Percentiles rank a stretch among this genome's conserved stretches.
phyloP scores from a whole-genome alignment of 768 basidiomycete genomes.

The Amanita pallidorosea region DNA sequence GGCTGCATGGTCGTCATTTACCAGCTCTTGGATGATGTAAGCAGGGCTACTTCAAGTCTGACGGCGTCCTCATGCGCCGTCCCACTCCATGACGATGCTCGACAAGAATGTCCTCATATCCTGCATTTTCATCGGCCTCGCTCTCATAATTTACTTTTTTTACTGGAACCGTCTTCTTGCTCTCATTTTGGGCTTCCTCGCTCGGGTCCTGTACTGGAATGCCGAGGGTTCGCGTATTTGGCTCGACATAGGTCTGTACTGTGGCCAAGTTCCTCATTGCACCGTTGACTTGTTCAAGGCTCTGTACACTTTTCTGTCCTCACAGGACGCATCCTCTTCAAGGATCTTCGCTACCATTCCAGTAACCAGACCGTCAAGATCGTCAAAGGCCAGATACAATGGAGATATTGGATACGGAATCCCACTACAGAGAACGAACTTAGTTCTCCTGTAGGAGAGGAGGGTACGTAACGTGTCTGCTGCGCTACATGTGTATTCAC shows the following conservation, averaged over 20 bases:
- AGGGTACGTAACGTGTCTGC: slow-evolving; percentile 28
- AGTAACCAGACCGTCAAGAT: slow-evolving; percentile 84
- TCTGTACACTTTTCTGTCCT: slow-evolving; percentile 88
- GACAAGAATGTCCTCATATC: slow-evolving; percentile 49
- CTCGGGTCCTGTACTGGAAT: slow-evolving; percentile 75
- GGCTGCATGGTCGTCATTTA: slow-evolving; percentile 6
- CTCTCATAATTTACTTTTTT: slow-evolving; percentile 69
- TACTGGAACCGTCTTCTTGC: slow-evolving; percentile 86
- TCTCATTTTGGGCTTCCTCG: slow-evolving; percentile 45
- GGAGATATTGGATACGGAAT: slow-evolving; percentile 88
- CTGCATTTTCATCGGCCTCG: slow-evolving; percentile 45
- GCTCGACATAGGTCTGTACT: slow-evolving; percentile 60
- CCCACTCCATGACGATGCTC: slow-evolving; percentile 30
- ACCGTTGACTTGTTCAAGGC: slow-evolving; percentile 31
- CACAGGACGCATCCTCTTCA: slow-evolving; percentile 79
- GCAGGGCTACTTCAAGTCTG: neutral
- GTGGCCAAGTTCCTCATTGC: slow-evolving; percentile 9
- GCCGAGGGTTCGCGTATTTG: slow-evolving; percentile 67
- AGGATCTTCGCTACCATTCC: slow-evolving; percentile 83
- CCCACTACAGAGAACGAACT: slow-evolving; percentile 72
- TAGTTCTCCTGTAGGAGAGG: slow-evolving; percentile 35
- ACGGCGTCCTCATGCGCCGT: neutral
- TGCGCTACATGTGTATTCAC: slow-evolving; percentile 1
- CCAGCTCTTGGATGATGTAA: neutral
- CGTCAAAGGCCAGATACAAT: slow-evolving; percentile 77